phyloP scores from a whole-genome alignment of 352 stramenopile species.

The Phytophthora litchii region DNA sequence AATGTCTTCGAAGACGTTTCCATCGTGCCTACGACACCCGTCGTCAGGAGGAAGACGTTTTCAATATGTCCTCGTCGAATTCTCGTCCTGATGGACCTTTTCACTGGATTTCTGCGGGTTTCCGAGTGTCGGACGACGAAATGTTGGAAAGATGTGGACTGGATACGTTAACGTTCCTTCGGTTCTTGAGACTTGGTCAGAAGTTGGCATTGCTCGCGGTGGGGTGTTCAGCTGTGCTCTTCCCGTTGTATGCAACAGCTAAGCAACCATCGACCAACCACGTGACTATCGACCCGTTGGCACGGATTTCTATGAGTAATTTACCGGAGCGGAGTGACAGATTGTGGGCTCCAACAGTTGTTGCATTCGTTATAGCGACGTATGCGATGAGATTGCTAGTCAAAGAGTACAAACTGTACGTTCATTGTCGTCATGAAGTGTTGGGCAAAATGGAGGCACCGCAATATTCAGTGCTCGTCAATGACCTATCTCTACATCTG shows the following conservation, averaged over 20 bases:
- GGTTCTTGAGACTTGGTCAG: constrained; percentile 68
- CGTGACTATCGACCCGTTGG: constrained; percentile 53
- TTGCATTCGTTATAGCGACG: constrained; percentile 56
- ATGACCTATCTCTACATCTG: constrained; percentile 66
- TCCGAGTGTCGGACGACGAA: constrained; percentile 60
- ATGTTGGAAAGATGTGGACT: constrained; percentile 74
- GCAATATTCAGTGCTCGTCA: constrained; percentile 80
- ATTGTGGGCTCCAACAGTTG: constrained; percentile 67
- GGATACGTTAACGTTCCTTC: constrained; percentile 77
- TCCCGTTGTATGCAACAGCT: constrained; percentile 76
- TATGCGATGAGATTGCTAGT: constrained; percentile 67
- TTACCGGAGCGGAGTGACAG: constrained; percentile 50
- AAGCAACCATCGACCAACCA: constrained; percentile 17
- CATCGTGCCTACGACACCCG: constrained; percentile 62
- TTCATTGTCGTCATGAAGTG: constrained; percentile 61
- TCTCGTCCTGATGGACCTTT: constrained; percentile 36
- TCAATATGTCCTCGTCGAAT: constrained; percentile 28
- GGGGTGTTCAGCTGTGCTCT: constrained; percentile 58
- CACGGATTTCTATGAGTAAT: constrained; percentile 81
- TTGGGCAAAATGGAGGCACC: constrained; percentile 55
- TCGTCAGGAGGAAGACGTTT: constrained; percentile 33
- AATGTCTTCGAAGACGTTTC: constrained; percentile 60
- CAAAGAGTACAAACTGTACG: constrained; percentile 70
- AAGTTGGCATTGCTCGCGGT: constrained; percentile 72
- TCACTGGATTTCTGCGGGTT: constrained; percentile 55